Evolutionary conservation across 1,284 basidiomycete genomes (phyloP).

Genomic region (Sphaerobolus stellatus): DNA sequence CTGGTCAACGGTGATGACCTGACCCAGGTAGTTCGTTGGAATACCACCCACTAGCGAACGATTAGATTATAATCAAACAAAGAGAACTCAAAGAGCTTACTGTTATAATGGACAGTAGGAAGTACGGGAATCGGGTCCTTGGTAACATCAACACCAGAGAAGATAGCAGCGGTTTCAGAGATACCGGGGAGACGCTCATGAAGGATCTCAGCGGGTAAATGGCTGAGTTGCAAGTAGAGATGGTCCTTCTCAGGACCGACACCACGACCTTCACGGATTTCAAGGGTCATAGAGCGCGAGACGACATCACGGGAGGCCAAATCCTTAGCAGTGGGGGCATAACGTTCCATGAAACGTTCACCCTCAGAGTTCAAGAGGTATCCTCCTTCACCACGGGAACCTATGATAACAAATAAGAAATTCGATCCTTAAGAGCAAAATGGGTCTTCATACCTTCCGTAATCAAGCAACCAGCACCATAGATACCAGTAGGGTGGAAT

Average conservation of each 20-base stretch:
- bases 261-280: constrained; percentile 98
- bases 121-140: constrained; percentile 99
- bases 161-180: constrained; percentile 99
- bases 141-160: constrained; percentile 98
- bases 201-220: constrained; percentile 93
- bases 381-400: constrained; percentile 98
- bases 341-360: constrained; percentile 99
- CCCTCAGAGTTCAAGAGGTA: constrained; percentile 98
- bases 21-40: constrained; percentile 97
- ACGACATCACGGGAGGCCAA: constrained; percentile 99
- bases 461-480: constrained; percentile 98
- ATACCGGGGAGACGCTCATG: constrained; percentile 99
- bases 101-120: constrained; percentile 95
- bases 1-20: constrained; percentile 86
- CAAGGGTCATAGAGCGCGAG: constrained; percentile 98
- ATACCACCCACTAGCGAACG: constrained; percentile 89
- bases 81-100: constrained; percentile 45
- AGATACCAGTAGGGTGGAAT: constrained; percentile 99
- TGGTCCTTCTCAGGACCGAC: constrained; percentile 99
- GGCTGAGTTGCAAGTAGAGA: constrained; percentile 95
- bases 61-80: constrained; percentile 18
- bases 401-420: constrained; percentile 40
- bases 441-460: constrained; percentile 77
- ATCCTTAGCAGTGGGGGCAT: constrained; percentile 99
- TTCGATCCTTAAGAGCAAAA: neutral